Evolutionary conservation across 1,284 basidiomycete species (phyloP).

Genomic region (Ustilago esculenta): DNA sequence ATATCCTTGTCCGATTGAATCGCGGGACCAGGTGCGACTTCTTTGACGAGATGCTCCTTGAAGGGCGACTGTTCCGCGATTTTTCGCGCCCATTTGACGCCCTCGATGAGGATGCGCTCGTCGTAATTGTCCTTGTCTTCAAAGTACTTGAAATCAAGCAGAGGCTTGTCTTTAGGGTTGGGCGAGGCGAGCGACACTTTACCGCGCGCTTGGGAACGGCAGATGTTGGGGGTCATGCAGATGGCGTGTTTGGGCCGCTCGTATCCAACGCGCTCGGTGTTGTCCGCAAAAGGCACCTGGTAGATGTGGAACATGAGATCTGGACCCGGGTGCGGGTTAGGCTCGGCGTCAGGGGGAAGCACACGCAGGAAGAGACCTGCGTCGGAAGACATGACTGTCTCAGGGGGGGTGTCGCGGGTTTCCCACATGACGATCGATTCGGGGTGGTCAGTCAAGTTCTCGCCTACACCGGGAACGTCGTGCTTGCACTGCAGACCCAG

Average conservation of each 20-base stretch:
- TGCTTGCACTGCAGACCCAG: conserved; percentile 69
- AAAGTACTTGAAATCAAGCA: conserved; percentile 71
- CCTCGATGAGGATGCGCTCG: conserved; percentile 70
- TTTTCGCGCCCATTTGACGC: conserved; percentile 71
- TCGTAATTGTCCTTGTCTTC: conserved; percentile 70
- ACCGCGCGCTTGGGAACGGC: conserved; percentile 68
- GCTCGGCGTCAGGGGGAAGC: conserved; percentile 53
- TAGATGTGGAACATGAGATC: conserved; percentile 68
- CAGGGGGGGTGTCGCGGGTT: conserved; percentile 62
- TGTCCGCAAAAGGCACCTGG: conserved; percentile 65
- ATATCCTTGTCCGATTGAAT: conserved; percentile 64
- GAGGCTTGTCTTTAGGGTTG: conserved; percentile 69
- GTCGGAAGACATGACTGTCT: conserved; percentile 67
- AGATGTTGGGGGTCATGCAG: conserved; percentile 68
- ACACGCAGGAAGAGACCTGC: conserved; percentile 66
- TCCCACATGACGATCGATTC: conserved; percentile 67
- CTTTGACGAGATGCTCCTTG: conserved; percentile 68
- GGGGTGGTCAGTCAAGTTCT: conserved; percentile 72
- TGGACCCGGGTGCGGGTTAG: conserved; percentile 59
- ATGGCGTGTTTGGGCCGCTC: conserved; percentile 65
- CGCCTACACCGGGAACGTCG: conserved; percentile 71
- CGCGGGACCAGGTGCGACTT: conserved; percentile 66
- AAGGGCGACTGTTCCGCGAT: conserved; percentile 70
- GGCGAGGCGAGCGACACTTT: conserved; percentile 67
- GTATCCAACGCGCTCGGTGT: conserved; percentile 66